A percentile compares a stretch with the other conserved stretches of the same genome.
Evolutionary conservation across 768 basidiomycete genomes (phyloP).

Genomic region (Crepidotus variabilis): DNA sequence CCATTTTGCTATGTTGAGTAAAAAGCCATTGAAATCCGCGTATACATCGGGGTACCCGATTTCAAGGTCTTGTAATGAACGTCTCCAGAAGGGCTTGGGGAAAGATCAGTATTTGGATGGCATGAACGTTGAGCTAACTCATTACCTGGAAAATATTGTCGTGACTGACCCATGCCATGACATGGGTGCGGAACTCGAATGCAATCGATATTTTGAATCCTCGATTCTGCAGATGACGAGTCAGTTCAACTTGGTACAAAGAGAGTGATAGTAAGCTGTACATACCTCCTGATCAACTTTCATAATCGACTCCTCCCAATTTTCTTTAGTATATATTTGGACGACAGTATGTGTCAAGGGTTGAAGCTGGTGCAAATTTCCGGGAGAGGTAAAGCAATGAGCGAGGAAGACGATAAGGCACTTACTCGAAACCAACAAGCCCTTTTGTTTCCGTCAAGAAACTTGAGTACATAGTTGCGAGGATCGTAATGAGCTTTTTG

Average conservation of each 20-base stretch:
- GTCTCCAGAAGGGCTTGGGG: not conserved
- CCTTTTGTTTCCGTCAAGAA: not conserved
- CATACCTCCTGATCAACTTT: slow-evolving; percentile 4
- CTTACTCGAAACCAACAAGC: slow-evolving; percentile 2
- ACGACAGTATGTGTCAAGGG: slow-evolving; percentile 5
- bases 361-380: no score
- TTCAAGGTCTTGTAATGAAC: not conserved
- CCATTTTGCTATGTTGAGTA: not conserved
- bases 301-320: slow-evolving; percentile 1
- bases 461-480: slow-evolving; percentile 1
- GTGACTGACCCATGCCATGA: slow-evolving; percentile 6
- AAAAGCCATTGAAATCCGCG: not conserved
- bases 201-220: slow-evolving; percentile 9
- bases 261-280: not conserved
- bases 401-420: not conserved
- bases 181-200: slow-evolving; percentile 3
- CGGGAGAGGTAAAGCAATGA: not conserved
- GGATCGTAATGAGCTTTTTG: not conserved
- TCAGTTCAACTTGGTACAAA: not conserved
- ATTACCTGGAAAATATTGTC: slow-evolving; percentile 8
- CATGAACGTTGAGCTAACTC: not conserved
- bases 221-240: not conserved
- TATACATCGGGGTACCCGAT: not conserved
- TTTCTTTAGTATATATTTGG: slow-evolving; percentile 7
- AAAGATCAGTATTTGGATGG: not conserved